Evolutionary conservation across 2,329 filamentous ascomycete species (phyloP).

Genomic region (Aspergillus sp.): DNA sequence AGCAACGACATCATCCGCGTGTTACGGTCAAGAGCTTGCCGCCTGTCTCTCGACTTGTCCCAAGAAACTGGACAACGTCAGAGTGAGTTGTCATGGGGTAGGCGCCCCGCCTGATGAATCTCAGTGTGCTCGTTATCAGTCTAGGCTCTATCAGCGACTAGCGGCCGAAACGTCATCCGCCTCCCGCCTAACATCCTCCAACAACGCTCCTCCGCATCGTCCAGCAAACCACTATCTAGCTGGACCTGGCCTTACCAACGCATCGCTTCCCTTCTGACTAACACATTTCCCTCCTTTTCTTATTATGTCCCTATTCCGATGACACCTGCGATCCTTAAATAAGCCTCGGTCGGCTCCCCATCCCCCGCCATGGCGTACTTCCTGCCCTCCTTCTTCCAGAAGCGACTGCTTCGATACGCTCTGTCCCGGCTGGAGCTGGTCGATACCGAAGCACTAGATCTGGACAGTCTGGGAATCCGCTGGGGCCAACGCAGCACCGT

Average conservation of each 20-base stretch:
- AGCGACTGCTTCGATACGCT: slow-evolving; percentile 82
- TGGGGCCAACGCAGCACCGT: slow-evolving; percentile 78
- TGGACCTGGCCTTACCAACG: slow-evolving; percentile 4
- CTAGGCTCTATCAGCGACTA: slow-evolving; percentile 12
- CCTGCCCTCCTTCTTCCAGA: slow-evolving; percentile 77
- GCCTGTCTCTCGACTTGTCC: too few species aligned
- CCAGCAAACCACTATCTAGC: background rate
- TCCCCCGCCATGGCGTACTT: slow-evolving; percentile 64
- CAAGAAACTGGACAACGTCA: background rate
- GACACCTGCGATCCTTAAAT: slow-evolving; percentile 21
- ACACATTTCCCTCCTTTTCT: slow-evolving; percentile 8
- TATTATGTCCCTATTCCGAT: slow-evolving; percentile 24
- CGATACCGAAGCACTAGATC: slow-evolving; percentile 80
- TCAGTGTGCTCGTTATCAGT: background rate
- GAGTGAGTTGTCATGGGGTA: slow-evolving; percentile 20
- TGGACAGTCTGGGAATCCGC: slow-evolving; percentile 80
- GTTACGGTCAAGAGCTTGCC: background rate
- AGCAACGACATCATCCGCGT: background rate
- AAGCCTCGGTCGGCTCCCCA: slow-evolving; percentile 31
- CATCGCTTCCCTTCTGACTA: slow-evolving; percentile 5
- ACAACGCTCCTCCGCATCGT: slow-evolving; percentile 13
- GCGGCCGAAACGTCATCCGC: slow-evolving; percentile 4
- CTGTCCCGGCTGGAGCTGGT: slow-evolving; percentile 80
- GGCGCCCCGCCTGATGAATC: background rate
- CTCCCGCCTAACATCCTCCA: slow-evolving; percentile 31